Evolutionary conservation across 306 rosid genomes (phyloP).

Genomic region (Morella rubra): DNA sequence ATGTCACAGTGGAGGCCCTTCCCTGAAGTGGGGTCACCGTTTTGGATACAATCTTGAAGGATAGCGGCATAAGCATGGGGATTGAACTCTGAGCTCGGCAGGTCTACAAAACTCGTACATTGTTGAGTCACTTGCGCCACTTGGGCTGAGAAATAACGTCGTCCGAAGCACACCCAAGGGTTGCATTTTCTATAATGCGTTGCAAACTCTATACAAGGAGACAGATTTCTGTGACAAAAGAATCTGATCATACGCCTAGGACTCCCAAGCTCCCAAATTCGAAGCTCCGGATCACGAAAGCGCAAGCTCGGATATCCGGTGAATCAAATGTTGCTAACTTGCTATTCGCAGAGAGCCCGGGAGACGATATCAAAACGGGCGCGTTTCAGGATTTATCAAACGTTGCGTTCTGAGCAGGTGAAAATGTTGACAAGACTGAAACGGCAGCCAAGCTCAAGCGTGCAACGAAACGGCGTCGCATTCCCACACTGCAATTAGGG

Average conservation of each 20-base stretch:
- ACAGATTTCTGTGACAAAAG: conserved; percentile 13
- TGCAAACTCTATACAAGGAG: neutral
- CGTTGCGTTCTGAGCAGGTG: neutral
- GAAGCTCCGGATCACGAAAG: neutral
- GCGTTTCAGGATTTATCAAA: neutral
- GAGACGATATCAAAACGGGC: neutral
- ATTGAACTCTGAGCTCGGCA: conserved; percentile 34
- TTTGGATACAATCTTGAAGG: conserved; percentile 41
- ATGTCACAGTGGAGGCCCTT: conserved; percentile 37
- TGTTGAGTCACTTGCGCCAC: conserved; percentile 14
- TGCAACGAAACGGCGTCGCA: neutral
- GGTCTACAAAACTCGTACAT: conserved; percentile 1
- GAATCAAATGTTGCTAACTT: neutral
- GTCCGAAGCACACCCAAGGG: neutral
- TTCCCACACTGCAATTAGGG: neutral
- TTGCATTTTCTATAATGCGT: conserved; percentile 5
- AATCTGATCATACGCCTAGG: conserved; percentile 30
- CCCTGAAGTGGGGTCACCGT: conserved; percentile 20
- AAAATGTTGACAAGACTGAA: neutral
- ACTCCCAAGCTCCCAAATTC: neutral
- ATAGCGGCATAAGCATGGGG: conserved; percentile 33
- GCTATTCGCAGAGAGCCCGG: neutral
- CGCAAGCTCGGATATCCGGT: neutral
- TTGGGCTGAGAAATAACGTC: conserved; percentile 21
- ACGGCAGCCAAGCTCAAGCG: neutral